Base-by-base conservation (phyloP, 768 basidiomycete genomes). In the Termitomyces bulborhizus region DNA sequence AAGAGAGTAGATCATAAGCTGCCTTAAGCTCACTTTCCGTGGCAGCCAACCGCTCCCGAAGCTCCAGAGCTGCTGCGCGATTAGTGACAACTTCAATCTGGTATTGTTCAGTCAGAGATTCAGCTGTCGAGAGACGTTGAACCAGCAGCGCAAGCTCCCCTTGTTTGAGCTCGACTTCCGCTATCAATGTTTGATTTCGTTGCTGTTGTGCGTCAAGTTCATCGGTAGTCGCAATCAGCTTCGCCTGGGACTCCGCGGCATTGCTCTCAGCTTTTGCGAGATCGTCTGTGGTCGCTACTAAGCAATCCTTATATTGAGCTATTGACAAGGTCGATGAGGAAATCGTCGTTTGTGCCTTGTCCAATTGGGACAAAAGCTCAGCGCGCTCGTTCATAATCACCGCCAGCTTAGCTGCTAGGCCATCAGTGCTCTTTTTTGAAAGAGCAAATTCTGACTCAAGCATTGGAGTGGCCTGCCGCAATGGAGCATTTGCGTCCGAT, bases 381-480 rank as follows among this genome's bases (percentile, higher is more conserved):
- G 49, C 41, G 18, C 64, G 55, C 42, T 58, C 55, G 11, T 51
- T 32, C 37, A 53, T 47, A 40, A 57, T 54, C 13, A 50, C 49
- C 7, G 31, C 53, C 31, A 71, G 51, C 42, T 60, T 49, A 12
- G 26, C 40, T 21, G 36, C 39, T 29, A 63, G 43, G 11, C 51
- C 56, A 11, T 62, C 61, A 29, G 56, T 34, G 49, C 58, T 59
- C 45, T 41, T 43, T 42, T 55, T 58, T 16, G 58, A 59, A 54
- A 53, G 41, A 39, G 16, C 54, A 34, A 54, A 44, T 34, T 53
- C 57, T 13, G 43, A 53, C 47, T 55, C 51, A 11, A 55, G 51
- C 8, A 36, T 44, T 34, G 27, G 11, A 34, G 26, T n/a, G 9
- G 41, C 18, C 36, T 54, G 43, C 13, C 51, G 42, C 11, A 36